These are phyloP conservation scores for Canavalia ensiformis DNA, from an alignment of 306 rosid species.

Conservation along the genomic window DNA sequence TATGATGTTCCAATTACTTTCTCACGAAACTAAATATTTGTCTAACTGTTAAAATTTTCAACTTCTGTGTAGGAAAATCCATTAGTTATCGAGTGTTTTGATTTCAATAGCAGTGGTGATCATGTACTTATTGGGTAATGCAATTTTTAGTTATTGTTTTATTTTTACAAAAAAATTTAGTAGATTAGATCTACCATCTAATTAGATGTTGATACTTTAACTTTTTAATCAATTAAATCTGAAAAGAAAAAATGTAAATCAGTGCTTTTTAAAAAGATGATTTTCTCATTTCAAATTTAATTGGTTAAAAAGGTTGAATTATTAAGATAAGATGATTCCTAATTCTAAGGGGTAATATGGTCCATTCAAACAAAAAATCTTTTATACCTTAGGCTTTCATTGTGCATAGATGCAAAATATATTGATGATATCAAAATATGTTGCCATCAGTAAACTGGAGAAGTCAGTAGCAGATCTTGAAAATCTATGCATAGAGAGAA, in stretches of 20 bases:
- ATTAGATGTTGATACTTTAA: too few species aligned
- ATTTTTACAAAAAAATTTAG: background rate
- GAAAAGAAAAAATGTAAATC: too few species aligned
- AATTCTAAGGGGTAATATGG: too few species aligned
- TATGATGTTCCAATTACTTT: conserved; percentile 13
- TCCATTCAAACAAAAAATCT: too few species aligned
- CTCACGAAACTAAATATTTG: conserved; percentile 4
- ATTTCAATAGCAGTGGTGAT: conserved; percentile 82
- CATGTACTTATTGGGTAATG: conserved; percentile 85
- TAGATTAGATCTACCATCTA: too few species aligned
- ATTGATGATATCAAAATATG: conserved; percentile 28
- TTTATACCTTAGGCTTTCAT: background rate
- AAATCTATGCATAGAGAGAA: conserved; percentile 59
- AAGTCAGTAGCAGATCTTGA: conserved; percentile 79
- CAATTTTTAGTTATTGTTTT: conserved; percentile 14
- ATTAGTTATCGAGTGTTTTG: conserved; percentile 84
- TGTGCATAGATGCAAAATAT: conserved; percentile 18
- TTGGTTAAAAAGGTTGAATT: too few species aligned
- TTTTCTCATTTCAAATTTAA: too few species aligned
- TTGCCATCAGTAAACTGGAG: conserved; percentile 66
- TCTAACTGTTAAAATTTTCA: background rate
- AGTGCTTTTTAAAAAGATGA: too few species aligned
- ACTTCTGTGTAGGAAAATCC: conserved; percentile 73
- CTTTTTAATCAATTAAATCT: too few species aligned
- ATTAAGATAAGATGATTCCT: too few species aligned